Percentiles rank a stretch among this genome's conserved stretches.
These are phyloP conservation scores for Suhomyces faveliae DNA, from an alignment of 805 yeast genomes.

Conservation along the genomic window DNA sequence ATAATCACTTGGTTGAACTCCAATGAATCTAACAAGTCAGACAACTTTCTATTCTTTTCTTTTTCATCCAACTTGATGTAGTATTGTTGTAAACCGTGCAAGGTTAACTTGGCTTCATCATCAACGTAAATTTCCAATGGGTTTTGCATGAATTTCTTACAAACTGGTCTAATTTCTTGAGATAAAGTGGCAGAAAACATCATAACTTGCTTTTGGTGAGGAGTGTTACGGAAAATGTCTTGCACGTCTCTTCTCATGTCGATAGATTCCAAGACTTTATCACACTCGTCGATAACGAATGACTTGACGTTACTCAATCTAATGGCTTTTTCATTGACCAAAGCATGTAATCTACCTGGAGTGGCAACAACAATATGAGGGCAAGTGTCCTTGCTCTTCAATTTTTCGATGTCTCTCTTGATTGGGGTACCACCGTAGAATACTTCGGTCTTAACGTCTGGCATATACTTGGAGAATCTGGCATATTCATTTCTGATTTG, in stretches of 20 bases:
- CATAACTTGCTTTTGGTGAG: slow-evolving; percentile 98
- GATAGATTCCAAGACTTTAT: slow-evolving; percentile 86
- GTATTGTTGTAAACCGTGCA: slow-evolving; percentile 98
- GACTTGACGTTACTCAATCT: slow-evolving; percentile 87
- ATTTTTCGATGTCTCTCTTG: slow-evolving; percentile 77
- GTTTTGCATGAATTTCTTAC: slow-evolving; percentile 97
- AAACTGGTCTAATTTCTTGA: slow-evolving; percentile 90
- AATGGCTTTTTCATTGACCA: slow-evolving; percentile 86
- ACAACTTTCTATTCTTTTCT: slow-evolving; percentile 89
- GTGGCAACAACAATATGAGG: slow-evolving; percentile 98
- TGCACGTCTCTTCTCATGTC: slow-evolving; percentile 99
- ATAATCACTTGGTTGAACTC: slow-evolving; percentile 98
- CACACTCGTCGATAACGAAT: slow-evolving; percentile 97
- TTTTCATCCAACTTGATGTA: slow-evolving; percentile 84
- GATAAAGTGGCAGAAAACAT: slow-evolving; percentile 97
- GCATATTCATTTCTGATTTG: slow-evolving; percentile 97
- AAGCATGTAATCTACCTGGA: slow-evolving; percentile 95
- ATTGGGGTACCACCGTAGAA: slow-evolving; percentile 95
- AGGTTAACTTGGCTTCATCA: slow-evolving; percentile 94
- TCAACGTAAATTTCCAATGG: slow-evolving; percentile 97
- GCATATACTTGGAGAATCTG: slow-evolving; percentile 97
- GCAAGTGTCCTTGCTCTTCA: slow-evolving; percentile 88
- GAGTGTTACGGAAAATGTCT: slow-evolving; percentile 95
- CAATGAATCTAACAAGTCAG: slow-evolving; percentile 87
- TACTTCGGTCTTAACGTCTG: slow-evolving; percentile 94